Percentiles rank a stretch among this genome's conserved stretches.
These are phyloP conservation scores for Podaxis sp. DNA, from an alignment of 768 basidiomycete genomes.

Conservation along the genomic window DNA sequence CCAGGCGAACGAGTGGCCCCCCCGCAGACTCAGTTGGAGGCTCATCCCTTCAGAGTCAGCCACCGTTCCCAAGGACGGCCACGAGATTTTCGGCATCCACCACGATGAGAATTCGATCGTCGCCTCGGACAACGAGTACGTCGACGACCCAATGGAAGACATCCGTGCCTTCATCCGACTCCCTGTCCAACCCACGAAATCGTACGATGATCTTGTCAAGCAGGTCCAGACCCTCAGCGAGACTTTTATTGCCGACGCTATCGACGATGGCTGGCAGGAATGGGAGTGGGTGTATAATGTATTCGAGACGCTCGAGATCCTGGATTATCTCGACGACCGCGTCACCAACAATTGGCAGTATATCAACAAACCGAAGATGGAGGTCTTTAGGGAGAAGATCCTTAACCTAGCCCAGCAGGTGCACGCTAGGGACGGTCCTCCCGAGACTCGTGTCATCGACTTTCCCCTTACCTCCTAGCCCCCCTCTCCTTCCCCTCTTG, in stretches of 20 bases:
- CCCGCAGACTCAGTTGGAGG: constrained; percentile 6
- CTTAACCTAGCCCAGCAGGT: constrained; percentile 6
- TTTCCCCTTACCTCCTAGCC: constrained; percentile 4
- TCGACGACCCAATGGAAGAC: constrained; percentile 4
- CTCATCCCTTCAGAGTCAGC: constrained; percentile 7
- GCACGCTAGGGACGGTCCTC: background rate
- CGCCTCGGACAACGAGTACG: constrained; percentile 1
- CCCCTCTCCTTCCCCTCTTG: background rate
- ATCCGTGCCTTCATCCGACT: constrained; percentile 11
- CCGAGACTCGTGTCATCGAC: constrained; percentile 8
- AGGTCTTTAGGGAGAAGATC: constrained; percentile 8
- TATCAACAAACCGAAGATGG: constrained; percentile 10
- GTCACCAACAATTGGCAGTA: constrained; percentile 11
- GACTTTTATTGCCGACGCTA: constrained; percentile 3
- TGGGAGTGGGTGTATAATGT: constrained; percentile 13
- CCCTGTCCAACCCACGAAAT: background rate
- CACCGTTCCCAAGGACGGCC: background rate
- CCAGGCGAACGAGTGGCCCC: background rate
- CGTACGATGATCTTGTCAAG: background rate
- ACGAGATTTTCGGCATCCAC: constrained; percentile 8
- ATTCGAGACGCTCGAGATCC: constrained; percentile 9
- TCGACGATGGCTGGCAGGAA: constrained; percentile 11
- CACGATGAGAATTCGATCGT: constrained; percentile 1
- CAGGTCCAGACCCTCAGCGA: constrained; percentile 4
- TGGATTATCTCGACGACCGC: constrained; percentile 10